Base-by-base conservation (phyloP, 2,329 filamentous ascomycete genomes). In the Emydomyces testavorans region DNA sequence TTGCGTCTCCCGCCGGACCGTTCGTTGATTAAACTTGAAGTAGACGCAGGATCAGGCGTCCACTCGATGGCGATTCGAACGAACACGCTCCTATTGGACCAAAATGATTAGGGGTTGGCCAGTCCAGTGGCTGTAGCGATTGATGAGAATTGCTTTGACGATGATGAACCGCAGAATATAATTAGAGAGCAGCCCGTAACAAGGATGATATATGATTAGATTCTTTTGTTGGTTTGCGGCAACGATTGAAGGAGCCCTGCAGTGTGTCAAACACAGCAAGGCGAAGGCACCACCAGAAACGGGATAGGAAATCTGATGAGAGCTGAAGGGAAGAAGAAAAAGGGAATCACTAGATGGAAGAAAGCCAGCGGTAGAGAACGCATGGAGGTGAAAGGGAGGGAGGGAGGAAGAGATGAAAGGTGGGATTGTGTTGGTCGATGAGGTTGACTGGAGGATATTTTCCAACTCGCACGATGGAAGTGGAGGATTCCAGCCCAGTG, bases 251-350 rank as follows among this genome's bases (percentile, higher is more conserved):
- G 58, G 57, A 59, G 60, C 60, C 56, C 53, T 54, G 57, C 56
- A 62, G 65, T 68, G 65, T 69, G 64, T 69, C 66, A 67, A 68
- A 68, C 66, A 68, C 66, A 65, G 55, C 61, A 62, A 50, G 60
- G 58, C 52, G 50, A 54, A 31, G 23, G 32, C 20, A 44, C 41
- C 31, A 53, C 38, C 40, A 44, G 28, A 29, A 38, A 13, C 8
- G 23, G 16, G 24, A 18, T 16, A 29, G 4, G 24, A 21, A 47
- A 39, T 29, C 29, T 16, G 45, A 46, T 28, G 34, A 41, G 18
- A 31, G 38, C 24, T 11, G 23, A 34, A 51, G 11, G 16, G 52
- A 52, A 38, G 39, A 44, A 29, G 49, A 49, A 43, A 49, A 35
- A 26, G 50, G 46, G 52, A 52, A 44, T 55, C 56, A 52, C 54